Evolutionary conservation across 345 rosid genomes (phyloP), one percentile per base, ranked within the genome.

Genomic region (Sonneratia alba): DNA sequence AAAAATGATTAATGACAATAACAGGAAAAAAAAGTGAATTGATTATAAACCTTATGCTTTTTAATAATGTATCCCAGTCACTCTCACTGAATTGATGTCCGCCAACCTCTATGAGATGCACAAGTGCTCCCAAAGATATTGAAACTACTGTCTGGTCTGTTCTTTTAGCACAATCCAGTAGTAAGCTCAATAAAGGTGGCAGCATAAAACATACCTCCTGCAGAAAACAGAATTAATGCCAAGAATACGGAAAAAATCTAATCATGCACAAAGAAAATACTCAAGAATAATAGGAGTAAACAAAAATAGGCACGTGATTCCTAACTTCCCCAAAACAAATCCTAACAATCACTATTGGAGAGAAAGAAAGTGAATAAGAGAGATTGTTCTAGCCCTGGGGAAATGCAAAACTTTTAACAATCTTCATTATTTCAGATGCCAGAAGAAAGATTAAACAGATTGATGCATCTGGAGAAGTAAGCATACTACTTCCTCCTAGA

Each of bases 131-230:
- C 82, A 95, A 74, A 47, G 99, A 88, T 71, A 95, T 95, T 66
- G 99, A 95, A 80, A 92, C 99, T 61, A 95, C 99, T 11, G 99
- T 76, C 85, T 95, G 99, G 80, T 95, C 99, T 22, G 97, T 81
- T 82, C 88, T 90, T 85, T 95, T 92, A 37, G 99, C 98, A 71
- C 97, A 95, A 79, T 95, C 99, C 79, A 95, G 80, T 74, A 95
- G 97, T 86, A 95, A 84, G 79, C 92, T 81, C 78, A 95, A 77
- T 67, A 95, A 89, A 37, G 98, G 97, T 36, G 99, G 98, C 79
- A 95, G 89, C 97, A 95, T 95, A 81, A 95, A 92, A 84, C 94
- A 87, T 18, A 95, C 99, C 84, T 90, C 99, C 99, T 95, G 88
- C 81, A 79, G 57, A 72, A 22, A 55, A 61, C 34, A 72, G 61